Conservation (phyloP, 2,329 filamentous ascomycete species). For the Xylaria arbuscula region DNA sequence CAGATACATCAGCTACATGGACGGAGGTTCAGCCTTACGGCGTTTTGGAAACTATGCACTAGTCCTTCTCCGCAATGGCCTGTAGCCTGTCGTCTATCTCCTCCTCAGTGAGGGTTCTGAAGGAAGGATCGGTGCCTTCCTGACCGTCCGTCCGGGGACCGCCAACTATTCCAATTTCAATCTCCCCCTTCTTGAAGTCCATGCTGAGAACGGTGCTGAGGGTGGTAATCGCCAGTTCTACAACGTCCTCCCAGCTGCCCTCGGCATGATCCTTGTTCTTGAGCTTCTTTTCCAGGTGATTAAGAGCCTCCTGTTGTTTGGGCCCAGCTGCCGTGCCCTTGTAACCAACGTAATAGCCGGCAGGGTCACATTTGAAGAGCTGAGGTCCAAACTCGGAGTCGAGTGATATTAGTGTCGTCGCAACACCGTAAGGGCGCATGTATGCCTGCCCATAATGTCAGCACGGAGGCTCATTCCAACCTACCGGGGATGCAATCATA, state of each 20-base stretch:
- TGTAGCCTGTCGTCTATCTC: conserved; percentile 99
- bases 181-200: conserved; percentile 99
- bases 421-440: conserved; percentile 97
- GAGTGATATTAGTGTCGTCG: conserved; percentile 92
- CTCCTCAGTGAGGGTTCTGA: conserved; percentile 92
- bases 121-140: conserved; percentile 81
- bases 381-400: conserved; percentile 93
- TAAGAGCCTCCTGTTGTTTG: conserved; percentile 98
- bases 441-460: conserved; percentile 71
- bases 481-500: conserved; percentile 56
- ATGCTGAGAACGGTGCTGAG: conserved; percentile 97
- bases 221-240: conserved; percentile 94
- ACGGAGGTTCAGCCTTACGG: conserved; percentile 44
- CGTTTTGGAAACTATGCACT: conserved; percentile 53
- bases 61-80: conserved; percentile 99
- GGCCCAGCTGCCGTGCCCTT: conserved; percentile 97
- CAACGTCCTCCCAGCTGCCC: conserved; percentile 95
- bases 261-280: conserved; percentile 98
- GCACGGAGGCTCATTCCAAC: conserved; percentile 23
- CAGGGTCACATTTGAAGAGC: conserved; percentile 98
- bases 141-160: conserved; percentile 84
- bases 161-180: conserved; percentile 97
- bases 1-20: conserved; percentile 38
- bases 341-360: conserved; percentile 98
- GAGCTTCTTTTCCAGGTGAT: conserved; percentile 99